Base-by-base conservation (phyloP, 2,329 filamentous ascomycete species). In the Epichloe glyceriae region DNA sequence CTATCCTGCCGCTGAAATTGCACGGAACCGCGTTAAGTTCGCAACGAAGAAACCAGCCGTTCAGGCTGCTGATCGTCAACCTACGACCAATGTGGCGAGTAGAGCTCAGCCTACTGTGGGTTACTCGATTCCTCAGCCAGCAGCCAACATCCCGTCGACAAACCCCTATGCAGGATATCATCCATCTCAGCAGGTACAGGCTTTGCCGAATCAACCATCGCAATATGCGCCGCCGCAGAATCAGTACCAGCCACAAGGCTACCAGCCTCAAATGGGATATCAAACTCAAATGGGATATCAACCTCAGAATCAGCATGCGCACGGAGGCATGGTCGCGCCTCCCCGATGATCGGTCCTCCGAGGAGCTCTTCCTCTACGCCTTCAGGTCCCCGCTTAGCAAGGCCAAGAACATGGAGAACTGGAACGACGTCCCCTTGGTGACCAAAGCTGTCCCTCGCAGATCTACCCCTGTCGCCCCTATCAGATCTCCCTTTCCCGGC, bases 361-460 rank as follows among this genome's bases (percentile, higher is more conserved):
- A 52, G 57, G 49, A 80, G 85, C 55, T 81, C 79, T 54, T 75
- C 79, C 26, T 37, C 50, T 19, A 82, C 80, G 37, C 78, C 83
- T n/a, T 84, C 86, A 12, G 75, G 76, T 22, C 74, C 80, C 83
- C 88, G 20, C 80, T 87, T 17, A 80, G 86, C 10, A 82, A 80
- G 61, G 73, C 79, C 52, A 83, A 82, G 62, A 84, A 85, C 56
- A 83, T 83, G 55, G 80, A 83, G 30, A 85, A 86, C 59, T 98
- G 93, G 93, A 98, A 98, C 59, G 93, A 98, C 66, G 85, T 94
- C 48, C 93, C 93, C 1, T 78, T 95, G 60, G 86, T 97, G 44
- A 76, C 80, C 44, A 88, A 91, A 71, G 72, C 78, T 50, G 76
- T 85, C n/a, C 77, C 79, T 14, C 82, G 90, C 57, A 80, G 84